Evolutionary conservation across 306 rosid species (phyloP), one percentile per base, ranked within the genome.

Genomic region (Carpinus viminea): DNA sequence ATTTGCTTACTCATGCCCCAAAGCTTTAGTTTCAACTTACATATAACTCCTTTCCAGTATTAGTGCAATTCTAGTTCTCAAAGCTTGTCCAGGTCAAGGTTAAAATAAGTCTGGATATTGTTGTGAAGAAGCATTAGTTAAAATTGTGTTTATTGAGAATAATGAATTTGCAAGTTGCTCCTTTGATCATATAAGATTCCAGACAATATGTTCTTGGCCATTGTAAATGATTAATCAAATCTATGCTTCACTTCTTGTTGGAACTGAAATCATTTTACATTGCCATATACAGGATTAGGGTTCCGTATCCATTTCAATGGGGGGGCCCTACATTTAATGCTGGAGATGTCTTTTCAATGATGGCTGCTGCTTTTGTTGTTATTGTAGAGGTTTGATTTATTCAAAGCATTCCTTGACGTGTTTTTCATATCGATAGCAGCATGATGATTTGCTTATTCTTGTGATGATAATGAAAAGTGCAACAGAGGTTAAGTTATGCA

Each of bases 271-370:
- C 5, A 41, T 66, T 41, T n/a, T 41, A 66, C 50, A 38, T 66
- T 66, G 50, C 66, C 74, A 65, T 60, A 51, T 82, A 83, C 87
- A 95, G 98, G 98, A 72, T 94, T 76, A 91, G 92, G 85, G 76
- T 92, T 80, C 98, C 98, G 54, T 92, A 88, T 86, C 98, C 98
- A 56, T 88, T 92, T 85, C 98, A 88, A 87, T 95, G 98, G 98
- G 97, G 97, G 26, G 10, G 83, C 55, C 96, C 97, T 46, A 45
- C 86, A 68, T 91, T 95, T 78, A 62, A 95, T 78, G 93, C 78
- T 17, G 96, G 97, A 48, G 96, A 95, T 85, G 65, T 52, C 79
- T 84, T 95, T 78, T 90, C 91, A 52, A 87, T 93, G 91, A 57
- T 85, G 80, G 93, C 93, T 78, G 84, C 98, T 74, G 84, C 90